Evolutionary conservation across 2,329 filamentous ascomycete species (phyloP), one percentile per base, ranked within the genome.

Genomic region (Nigrospora osmanthi): DNA sequence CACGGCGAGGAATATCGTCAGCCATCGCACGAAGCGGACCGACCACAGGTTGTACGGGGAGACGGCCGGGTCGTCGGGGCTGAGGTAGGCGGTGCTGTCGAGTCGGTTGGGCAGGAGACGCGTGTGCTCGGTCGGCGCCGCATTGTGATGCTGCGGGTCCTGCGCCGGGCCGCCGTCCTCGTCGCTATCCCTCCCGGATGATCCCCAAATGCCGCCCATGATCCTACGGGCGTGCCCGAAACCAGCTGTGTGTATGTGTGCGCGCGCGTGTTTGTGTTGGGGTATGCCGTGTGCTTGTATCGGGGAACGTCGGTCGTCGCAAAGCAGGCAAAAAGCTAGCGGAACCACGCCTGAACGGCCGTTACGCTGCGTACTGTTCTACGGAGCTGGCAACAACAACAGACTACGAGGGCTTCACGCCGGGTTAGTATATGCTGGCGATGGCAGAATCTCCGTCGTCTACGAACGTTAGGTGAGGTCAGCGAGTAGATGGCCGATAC

Each of bases 11-110:
- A 88, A 56, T 45, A 95, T 72, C 6, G 89, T 91, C 49, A 93
- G 64, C 59, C 83, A 87, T 60, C 89, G 81, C 44, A 93, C 72
- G 39, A 86, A 78, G 15, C 93, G 84, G 41, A 98, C 86, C 47
- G 81, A 88, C 85, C 89, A 95, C 34, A 97, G 78, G 57, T 98
- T 98, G 69, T 96, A 96, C 0, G 93, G 93, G 16, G 59, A 57
- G 34, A 61, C 87, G 52, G 86, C 86, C 60, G 86, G 87, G 60
- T 90, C 86, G 69, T 89, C 85, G 12, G 86, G 85, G 56, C 84
- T 85, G 44, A 90, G 70, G 56, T 84, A 89, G 41, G 72, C 58
- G 49, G 56, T 55, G 54, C 72, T 71, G 57, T 85, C 77, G 37
- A 80, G 68, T 46, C 81, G 76, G 56, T 82, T 84, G 34, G 83